Base-by-base conservation (phyloP, 768 basidiomycete genomes). In the Cystofilobasidium capitatum region DNA sequence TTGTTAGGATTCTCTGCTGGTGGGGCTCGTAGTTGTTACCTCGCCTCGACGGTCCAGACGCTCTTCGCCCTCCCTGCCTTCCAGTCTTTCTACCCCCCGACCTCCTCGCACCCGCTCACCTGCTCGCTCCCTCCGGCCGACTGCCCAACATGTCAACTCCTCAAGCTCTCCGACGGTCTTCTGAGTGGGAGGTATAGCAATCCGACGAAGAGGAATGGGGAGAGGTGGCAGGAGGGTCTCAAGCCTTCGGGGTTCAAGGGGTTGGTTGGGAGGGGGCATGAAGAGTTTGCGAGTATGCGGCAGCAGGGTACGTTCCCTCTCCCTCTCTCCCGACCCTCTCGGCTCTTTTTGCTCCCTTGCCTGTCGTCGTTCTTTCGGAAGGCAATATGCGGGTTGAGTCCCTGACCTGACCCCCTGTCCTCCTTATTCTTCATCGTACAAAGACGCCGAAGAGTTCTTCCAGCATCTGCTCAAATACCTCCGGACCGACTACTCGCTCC, bases 71-170 rank as follows among this genome's bases (percentile, higher is more conserved):
- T 98, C 3, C 82, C 86, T 0, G 72, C 83, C 0, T 98, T 96
- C 81, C 83, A 85, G 71, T 74, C 79, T 2, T 85, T 88, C 12
- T 98, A 96, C 79, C 76, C 79, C 12, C 70, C 73, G 2, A 75
- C 77, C 1, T 67, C 72, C 7, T 65, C 75, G 5, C 92, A 96
- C 76, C 82, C 83, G 66, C 74, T 78, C 12, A 77, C 79, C 5
- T 97, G 93, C 76, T 71, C 81, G 84, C 69, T 70, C 82, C 0
- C 81, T 88, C 1, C 91, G 91, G 0, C 89, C 0, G 81, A 84
- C 17, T 97, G 94, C 71, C 78, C 97, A n/a, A 90, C 94, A 74
- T 96, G 96, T 76, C 93, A 98, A 78, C 86, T 98, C 83, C 80
- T 82, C 74, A 99, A 98, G 76, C 76, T 98, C 42, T 88, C 87